Conservation (phyloP, 2,329 filamentous ascomycete genomes). For the Didymella segeticola region DNA sequence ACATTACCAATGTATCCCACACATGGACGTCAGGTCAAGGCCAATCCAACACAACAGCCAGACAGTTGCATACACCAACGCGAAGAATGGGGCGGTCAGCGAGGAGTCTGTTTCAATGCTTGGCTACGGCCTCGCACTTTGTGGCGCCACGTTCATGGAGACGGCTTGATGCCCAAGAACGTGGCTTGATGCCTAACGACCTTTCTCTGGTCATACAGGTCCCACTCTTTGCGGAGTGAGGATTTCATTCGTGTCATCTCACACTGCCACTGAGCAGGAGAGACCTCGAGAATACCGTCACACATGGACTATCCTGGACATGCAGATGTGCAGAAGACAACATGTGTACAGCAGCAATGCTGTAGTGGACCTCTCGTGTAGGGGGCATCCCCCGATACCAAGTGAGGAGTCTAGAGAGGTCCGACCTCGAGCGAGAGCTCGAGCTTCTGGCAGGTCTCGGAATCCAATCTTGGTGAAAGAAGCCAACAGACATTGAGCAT, state of each 20-base stretch:
- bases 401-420: constrained; percentile 29
- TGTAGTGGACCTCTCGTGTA: constrained; percentile 33
- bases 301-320: background rate
- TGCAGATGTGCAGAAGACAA: background rate
- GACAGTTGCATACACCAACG: background rate
- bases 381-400: constrained; percentile 36
- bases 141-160: constrained; percentile 5
- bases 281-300: background rate
- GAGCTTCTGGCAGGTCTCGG: constrained; percentile 31
- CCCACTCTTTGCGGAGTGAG: background rate
- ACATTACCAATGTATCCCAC: background rate
- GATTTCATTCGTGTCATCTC: background rate
- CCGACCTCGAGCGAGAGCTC: constrained; percentile 28
- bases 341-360: background rate
- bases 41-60: background rate
- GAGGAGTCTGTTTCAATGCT: constrained; percentile 21
- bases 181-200: constrained; percentile 11
- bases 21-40: background rate
- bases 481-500: constrained; percentile 43
- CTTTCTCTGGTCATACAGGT: constrained; percentile 19
- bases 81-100: constrained; percentile 5
- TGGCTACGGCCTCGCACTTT: constrained; percentile 9
- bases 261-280: background rate
- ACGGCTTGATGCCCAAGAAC: constrained; percentile 3
- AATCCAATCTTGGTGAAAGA: constrained; percentile 36